A percentile compares a stretch with the other conserved stretches of the same genome.
phyloP scores from a whole-genome alignment of 2,329 filamentous ascomycete species.

The Chaetomiaceae sp. region DNA sequence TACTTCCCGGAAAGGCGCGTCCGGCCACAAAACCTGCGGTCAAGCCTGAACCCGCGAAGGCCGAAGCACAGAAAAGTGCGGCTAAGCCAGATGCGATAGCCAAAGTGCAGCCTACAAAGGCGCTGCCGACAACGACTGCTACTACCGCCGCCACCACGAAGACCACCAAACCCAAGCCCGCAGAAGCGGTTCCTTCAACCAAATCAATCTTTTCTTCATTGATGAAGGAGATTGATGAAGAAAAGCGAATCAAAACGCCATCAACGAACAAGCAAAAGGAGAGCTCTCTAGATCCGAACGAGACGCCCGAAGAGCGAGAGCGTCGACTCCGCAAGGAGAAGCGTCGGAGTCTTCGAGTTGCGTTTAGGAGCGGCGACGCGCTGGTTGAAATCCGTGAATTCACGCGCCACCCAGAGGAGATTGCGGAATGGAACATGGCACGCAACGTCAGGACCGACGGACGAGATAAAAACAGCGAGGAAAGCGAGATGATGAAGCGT shows the following conservation, averaged over 20 bases:
- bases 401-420: constrained; percentile 61
- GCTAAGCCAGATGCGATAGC: constrained; percentile 32
- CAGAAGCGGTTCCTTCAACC: constrained; percentile 30
- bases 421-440: constrained; percentile 16
- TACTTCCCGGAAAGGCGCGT: constrained; percentile 47
- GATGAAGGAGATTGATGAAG: constrained; percentile 47
- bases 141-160: constrained; percentile 24
- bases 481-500: constrained; percentile 64
- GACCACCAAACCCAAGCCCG: constrained; percentile 28
- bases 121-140: constrained; percentile 20
- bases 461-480: constrained; percentile 62
- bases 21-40: constrained; percentile 39
- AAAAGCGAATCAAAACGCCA: constrained; percentile 45
- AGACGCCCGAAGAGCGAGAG: constrained; percentile 63
- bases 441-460: constrained; percentile 31
- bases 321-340: constrained; percentile 69
- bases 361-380: constrained; percentile 63
- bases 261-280: constrained; percentile 37
- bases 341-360: constrained; percentile 63
- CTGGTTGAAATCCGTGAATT: constrained; percentile 66
- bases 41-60: constrained; percentile 33
- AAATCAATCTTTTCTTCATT: constrained; percentile 51
- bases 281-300: constrained; percentile 48
- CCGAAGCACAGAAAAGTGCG: constrained; percentile 20
- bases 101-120: constrained; percentile 28